Base-by-base conservation (phyloP, 2,329 filamentous ascomycete species). In the Trematosphaeria pertusa region DNA sequence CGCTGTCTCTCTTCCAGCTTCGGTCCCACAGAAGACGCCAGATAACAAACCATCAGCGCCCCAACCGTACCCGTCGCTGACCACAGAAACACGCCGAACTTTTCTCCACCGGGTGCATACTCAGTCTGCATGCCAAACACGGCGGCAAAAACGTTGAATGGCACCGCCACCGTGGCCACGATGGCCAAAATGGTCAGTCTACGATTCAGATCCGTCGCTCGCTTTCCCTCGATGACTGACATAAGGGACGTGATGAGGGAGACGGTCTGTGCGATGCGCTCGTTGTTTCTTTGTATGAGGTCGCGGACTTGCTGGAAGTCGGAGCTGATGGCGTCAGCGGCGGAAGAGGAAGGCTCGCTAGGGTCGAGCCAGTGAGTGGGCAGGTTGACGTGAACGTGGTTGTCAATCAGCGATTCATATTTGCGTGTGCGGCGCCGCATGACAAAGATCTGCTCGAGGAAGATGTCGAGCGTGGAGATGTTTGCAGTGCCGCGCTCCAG, bases 161-260 rank as follows among this genome's bases (percentile, higher is more conserved):
- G 24, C 24, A 28, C 8, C 12, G 24, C 24, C 24, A 28, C 24
- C 7, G 34, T 22, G 34, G 41, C 41, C 17, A 44, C n/a, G n/a
- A 44, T 37, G 7, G 41, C 37, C 10, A 44, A 22, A 37, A 44
- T 37, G 4, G 33, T 18, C 5, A 44, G 41, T 21, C 41, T 18
- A 21, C 37, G 32, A 17, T 44, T 44, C 19, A 20, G 24, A 12
- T 12, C 30, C 6, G 5, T 37, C n/a, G 41, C 14, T 21, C 26
- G 36, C 33, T 44, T 37, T 12, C 32, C 41, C 19, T 37, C 41
- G 8, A 44, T 17, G 11, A 44, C 41, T 3, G 34, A 37, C 19
- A 44, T 44, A 14, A 44, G n/a, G 6, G 41, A 44, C n/a, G 41
- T 44, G 22, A 44, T 44, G 14, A 44, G 41, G 4, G 14, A 10